Conservation (phyloP, 129 eudicot genomes). For the Flaveria linearis region DNA sequence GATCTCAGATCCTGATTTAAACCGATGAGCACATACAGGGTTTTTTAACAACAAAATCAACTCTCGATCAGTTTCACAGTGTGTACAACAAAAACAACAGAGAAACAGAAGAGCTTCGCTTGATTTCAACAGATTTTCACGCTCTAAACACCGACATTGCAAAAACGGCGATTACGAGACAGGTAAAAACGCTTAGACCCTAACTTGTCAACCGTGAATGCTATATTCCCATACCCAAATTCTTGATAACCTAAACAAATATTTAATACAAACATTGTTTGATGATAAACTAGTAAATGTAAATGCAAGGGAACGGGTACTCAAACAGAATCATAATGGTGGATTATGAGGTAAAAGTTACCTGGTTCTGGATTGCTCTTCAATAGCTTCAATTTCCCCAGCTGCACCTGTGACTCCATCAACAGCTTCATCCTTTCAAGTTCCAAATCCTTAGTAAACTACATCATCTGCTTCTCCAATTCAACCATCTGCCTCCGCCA, state of each 20-base stretch:
- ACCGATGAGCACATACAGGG: too few species aligned
- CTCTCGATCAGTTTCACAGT: not conserved
- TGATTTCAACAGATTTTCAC: slow-evolving; percentile 5
- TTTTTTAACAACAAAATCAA: too few species aligned
- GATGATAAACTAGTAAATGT: not conserved
- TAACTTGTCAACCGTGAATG: not conserved
- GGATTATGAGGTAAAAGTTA: slow-evolving; percentile 22
- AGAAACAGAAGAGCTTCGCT: slow-evolving; percentile 16
- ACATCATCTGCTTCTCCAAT: slow-evolving; percentile 78
- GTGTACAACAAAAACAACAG: not conserved
- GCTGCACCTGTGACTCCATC: slow-evolving; percentile 64
- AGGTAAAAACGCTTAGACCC: not conserved
- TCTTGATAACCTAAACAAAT: not conserved
- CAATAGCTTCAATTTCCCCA: slow-evolving; percentile 52
- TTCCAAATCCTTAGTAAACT: slow-evolving; percentile 82
- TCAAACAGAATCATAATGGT: slow-evolving; percentile 7
- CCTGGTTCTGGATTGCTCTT: slow-evolving; percentile 36
- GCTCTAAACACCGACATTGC: slow-evolving; percentile 17
- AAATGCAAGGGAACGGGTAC: not conserved
- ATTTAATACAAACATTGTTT: not conserved
- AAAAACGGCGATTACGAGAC: not conserved
- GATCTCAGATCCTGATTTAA: slow-evolving; percentile 20
- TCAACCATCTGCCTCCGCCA: slow-evolving; percentile 73
- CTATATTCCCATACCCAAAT: not conserved
- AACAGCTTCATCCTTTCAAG: slow-evolving; percentile 68